Evolutionary conservation across 768 basidiomycete species (phyloP).

Genomic region (Lentinula detonsa): DNA sequence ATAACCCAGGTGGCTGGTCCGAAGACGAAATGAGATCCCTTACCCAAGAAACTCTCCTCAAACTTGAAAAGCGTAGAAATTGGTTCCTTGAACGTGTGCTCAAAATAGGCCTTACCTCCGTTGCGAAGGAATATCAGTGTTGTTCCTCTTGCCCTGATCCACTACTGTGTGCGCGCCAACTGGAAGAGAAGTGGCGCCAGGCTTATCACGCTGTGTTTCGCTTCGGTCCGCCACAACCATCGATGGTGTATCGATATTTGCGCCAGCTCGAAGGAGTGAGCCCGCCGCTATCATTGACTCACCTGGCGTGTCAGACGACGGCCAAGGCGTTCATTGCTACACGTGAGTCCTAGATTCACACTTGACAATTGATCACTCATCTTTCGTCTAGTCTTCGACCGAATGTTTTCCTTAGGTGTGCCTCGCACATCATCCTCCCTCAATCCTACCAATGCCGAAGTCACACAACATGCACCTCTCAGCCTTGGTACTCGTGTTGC

Average conservation of each 20-base stretch:
- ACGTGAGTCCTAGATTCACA: conserved; percentile 37
- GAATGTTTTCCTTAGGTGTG: conserved; percentile 84
- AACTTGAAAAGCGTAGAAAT: conserved; percentile 85
- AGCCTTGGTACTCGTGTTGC: conserved; percentile 52
- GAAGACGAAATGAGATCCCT: conserved; percentile 80
- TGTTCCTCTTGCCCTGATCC: conserved; percentile 83
- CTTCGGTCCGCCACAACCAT: conserved; percentile 86
- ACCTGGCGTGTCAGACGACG: conserved; percentile 82
- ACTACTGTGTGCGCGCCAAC: conserved; percentile 65
- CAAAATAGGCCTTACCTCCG: conserved; percentile 79
- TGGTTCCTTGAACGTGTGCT: conserved; percentile 96
- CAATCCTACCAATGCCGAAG: conserved; percentile 27
- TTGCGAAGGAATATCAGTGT: conserved; percentile 95
- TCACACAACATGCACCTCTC: neutral
- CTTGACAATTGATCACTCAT: conserved; percentile 4
- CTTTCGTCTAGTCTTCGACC: conserved; percentile 61
- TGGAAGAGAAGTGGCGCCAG: conserved; percentile 93
- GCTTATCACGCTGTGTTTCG: conserved; percentile 84
- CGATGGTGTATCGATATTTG: conserved; percentile 90
- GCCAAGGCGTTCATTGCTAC: conserved; percentile 88
- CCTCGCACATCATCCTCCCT: conserved; percentile 67
- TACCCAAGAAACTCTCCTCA: conserved; percentile 75
- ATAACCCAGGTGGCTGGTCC: conserved; percentile 84
- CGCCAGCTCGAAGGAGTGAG: conserved; percentile 87
- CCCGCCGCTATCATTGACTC: conserved; percentile 80